These are phyloP conservation scores for Podaxis sp. DNA, from an alignment of 768 basidiomycete genomes.

Conservation along the genomic window DNA sequence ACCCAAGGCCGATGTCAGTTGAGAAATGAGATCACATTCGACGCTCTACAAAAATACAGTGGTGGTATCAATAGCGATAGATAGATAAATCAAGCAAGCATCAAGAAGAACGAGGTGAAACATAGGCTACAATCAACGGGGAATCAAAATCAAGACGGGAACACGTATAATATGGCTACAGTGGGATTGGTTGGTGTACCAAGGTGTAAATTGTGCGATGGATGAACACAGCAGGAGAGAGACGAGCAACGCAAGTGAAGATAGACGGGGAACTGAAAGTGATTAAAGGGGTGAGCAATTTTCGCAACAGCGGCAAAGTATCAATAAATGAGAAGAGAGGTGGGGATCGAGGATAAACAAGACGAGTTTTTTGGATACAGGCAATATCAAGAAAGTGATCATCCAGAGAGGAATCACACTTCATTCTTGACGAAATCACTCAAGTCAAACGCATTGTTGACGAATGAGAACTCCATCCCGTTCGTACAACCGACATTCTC, in stretches of 20 bases:
- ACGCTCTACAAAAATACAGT: conserved; percentile 5
- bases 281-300: too few species aligned
- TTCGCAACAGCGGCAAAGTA: background rate
- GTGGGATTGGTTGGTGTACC: background rate
- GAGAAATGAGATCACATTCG: background rate
- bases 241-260: background rate
- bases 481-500: background rate
- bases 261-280: background rate
- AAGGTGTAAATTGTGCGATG: background rate
- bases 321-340: background rate
- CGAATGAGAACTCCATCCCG: background rate
- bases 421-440: conserved; percentile 4
- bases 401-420: background rate
- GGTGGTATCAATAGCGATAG: conserved; percentile 6
- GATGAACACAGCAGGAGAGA: background rate
- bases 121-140: conserved; percentile 6
- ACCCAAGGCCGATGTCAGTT: background rate
- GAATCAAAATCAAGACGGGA: background rate
- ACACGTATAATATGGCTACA: conserved; percentile 11
- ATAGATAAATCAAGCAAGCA: background rate
- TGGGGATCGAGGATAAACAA: background rate
- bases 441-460: conserved; percentile 5
- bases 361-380: background rate
- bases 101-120: background rate
- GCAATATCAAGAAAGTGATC: background rate